phyloP scores from a whole-genome alignment of 805 yeast species.

The Tetrapisispora pingtungensis region DNA sequence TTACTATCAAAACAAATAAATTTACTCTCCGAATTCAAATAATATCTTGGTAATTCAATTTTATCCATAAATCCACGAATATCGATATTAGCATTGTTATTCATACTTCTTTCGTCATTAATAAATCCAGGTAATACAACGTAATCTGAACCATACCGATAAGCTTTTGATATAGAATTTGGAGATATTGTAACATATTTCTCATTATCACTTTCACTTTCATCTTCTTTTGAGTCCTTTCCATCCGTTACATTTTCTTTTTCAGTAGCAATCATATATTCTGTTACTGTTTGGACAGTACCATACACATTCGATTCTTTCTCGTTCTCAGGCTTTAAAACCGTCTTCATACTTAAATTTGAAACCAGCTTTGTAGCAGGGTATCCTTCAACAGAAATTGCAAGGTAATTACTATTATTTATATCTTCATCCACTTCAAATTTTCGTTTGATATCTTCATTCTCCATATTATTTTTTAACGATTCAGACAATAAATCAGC shows the following conservation, averaged over 20 bases:
- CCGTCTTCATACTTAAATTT: conserved; percentile 16
- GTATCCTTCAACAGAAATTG: conserved; percentile 48
- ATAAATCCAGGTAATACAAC: conserved; percentile 44
- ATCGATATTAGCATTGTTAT: conserved; percentile 47
- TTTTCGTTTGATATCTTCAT: background rate
- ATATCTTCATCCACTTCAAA: background rate
- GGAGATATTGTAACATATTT: conserved; percentile 24
- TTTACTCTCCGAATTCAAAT: conserved; percentile 47
- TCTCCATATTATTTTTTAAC: background rate
- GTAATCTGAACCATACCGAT: conserved; percentile 52
- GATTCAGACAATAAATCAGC: conserved; percentile 7
- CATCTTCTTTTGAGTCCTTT: conserved; percentile 5
- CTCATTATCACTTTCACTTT: conserved; percentile 16
- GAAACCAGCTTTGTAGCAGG: conserved; percentile 36
- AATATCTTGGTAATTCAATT: conserved; percentile 46
- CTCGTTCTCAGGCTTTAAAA: conserved; percentile 8
- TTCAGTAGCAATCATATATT: conserved; percentile 15
- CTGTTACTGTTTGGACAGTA: conserved; percentile 16
- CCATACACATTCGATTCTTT: conserved; percentile 6
- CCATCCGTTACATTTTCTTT: background rate
- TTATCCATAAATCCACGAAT: conserved; percentile 48
- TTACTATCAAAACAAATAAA: conserved; percentile 37
- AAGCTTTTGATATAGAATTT: conserved; percentile 46
- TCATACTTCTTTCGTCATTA: conserved; percentile 31
- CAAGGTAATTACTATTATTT: conserved; percentile 16